A percentile compares a stretch with the other conserved stretches of the same genome.
phyloP scores from a whole-genome alignment of 2,329 filamentous ascomycete species.

The Aspergillus felis region DNA sequence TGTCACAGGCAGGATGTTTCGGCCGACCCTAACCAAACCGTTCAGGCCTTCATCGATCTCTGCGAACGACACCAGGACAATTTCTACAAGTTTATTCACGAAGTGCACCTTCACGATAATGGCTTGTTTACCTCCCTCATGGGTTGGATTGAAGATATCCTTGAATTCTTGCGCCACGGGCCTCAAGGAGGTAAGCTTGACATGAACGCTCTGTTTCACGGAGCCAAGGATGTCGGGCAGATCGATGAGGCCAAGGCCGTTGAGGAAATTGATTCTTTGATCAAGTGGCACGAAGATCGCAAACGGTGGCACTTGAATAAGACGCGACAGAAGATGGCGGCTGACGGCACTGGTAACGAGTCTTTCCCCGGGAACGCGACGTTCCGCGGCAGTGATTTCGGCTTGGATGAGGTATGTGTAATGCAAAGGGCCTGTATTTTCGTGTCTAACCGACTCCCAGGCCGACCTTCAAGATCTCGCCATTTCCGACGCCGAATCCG shows the following conservation, averaged over 20 bases:
- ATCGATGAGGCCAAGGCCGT: constrained; percentile 71
- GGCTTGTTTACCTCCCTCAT: constrained; percentile 94
- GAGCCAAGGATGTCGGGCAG: constrained; percentile 62
- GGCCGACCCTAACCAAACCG: constrained; percentile 95
- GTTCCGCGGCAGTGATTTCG: constrained; percentile 84
- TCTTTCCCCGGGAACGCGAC: constrained; percentile 51
- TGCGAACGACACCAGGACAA: constrained; percentile 93
- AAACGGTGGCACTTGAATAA: constrained; percentile 99
- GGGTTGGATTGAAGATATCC: constrained; percentile 93
- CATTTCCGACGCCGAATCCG: constrained; percentile 69
- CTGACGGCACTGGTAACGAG: constrained; percentile 58
- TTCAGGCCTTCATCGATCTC: constrained; percentile 95
- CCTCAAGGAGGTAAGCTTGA: constrained; percentile 81
- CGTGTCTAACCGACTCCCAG: constrained; percentile 30
- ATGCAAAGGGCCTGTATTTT: background rate
- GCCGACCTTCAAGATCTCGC: constrained; percentile 78
- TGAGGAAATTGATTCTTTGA: constrained; percentile 76
- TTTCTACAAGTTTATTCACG: constrained; percentile 98
- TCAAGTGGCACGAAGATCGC: constrained; percentile 88
- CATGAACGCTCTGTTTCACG: constrained; percentile 89
- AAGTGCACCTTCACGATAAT: constrained; percentile 95
- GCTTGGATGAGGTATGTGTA: constrained; percentile 66
- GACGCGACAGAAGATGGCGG: constrained; percentile 98
- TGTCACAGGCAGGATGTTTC: constrained; percentile 74
- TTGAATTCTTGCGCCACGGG: constrained; percentile 86